Base-by-base conservation (phyloP, 2,329 filamentous ascomycete species). In the Phaeophleospora eucalypticola region DNA sequence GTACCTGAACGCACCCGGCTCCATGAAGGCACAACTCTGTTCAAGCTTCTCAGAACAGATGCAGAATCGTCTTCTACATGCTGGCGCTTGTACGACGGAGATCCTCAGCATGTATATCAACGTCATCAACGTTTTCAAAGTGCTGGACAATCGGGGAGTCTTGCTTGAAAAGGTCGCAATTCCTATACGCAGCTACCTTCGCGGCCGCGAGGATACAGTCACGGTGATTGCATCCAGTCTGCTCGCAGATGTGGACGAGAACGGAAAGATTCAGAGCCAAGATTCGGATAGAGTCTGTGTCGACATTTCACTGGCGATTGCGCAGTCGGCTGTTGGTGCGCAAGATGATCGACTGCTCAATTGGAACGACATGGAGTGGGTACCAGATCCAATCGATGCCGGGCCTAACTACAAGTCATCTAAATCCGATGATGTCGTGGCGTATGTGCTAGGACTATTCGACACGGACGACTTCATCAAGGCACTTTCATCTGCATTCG, bases 381-480 rank as follows among this genome's bases (percentile, higher is more conserved):
- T 89, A 29, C 93, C 93, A 1, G 87, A 95, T 59, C 93, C 93
- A 0, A 83, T 94, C 33, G 93, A 98, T 64, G 93, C 93, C 1
- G 89, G 89, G 8, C 86, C 89, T 3, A 71, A 96, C 63, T 96
- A 95, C 71, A 89, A 87, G 62, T 85, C 89, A 48, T 87, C 88
- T 9, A 94, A 87, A 65, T 87, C 83, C 36, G 87, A 90, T 54
- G 93, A 98, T 66, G 85, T 97, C 10, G 89, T 97, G 47, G 89
- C 89, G 43, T 95, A 89, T 43, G 74, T 98, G 36, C 87, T 97
- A 57, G 86, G 83, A 48, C 81, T 95, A 0, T 87, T 95, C 57
- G 91, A 95, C 10, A 86, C 86, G 15, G 88, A 90, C 57, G 91
- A 96, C 37, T 97, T 97, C 63, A 93, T 96, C 68, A 94, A 89